Conservation (phyloP, 495 filamentous ascomycete genomes). For the Aspergillus conjunctus region DNA sequence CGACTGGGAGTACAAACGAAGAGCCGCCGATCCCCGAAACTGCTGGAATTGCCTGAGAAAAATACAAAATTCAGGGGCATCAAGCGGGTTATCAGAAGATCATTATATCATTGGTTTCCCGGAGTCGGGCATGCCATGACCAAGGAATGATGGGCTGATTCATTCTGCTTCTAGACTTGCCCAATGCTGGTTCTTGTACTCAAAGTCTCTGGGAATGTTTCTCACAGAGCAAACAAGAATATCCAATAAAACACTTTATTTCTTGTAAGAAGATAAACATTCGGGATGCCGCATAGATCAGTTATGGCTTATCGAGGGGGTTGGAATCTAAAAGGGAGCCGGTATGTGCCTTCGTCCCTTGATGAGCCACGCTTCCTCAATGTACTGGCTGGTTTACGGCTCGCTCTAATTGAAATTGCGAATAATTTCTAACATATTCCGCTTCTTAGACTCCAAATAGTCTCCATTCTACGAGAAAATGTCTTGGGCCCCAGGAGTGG, state of each 20-base stretch:
- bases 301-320: constrained; percentile 2
- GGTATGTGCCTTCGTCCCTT: background rate
- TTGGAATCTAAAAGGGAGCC: constrained; percentile 6
- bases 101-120: background rate
- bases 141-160: background rate
- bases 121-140: background rate
- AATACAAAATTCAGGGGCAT: background rate
- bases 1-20: background rate
- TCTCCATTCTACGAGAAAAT: no score
- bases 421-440: no score
- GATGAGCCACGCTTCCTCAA: background rate
- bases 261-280: background rate
- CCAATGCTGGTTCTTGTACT: background rate
- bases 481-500: no score
- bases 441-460: no score
- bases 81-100: background rate
- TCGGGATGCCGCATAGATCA: background rate
- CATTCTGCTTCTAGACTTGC: background rate
- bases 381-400: background rate
- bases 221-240: background rate
- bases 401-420: background rate
- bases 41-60: background rate
- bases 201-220: background rate
- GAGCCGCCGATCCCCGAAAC: background rate
- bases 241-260: background rate